Base-by-base conservation (phyloP, 2,329 filamentous ascomycete species). In the Pseudocercospora ulei region DNA sequence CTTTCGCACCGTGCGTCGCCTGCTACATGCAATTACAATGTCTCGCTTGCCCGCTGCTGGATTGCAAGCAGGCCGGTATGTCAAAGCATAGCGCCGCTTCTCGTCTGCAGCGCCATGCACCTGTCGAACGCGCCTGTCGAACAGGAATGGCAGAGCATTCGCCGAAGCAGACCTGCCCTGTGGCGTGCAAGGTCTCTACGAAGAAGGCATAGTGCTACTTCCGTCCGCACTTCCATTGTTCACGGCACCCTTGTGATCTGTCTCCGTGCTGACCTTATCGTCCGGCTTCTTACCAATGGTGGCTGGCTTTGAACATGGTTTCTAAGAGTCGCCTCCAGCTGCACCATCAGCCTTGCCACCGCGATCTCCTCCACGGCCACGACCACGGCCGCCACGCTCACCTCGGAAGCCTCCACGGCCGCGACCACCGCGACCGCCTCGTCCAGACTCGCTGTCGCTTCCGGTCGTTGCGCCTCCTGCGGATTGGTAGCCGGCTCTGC, bases 371-470 rank as follows among this genome's bases (percentile, higher is more conserved):
- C 61, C 51, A 7, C 60, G 52, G 28, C 57, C 53, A 19, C 41
- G 41, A 33, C 59, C 57, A 19, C 59, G 64, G 5, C 24, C 35
- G 11, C 70, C 70, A 47, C 68, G 65, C 43, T 73, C 68, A 45
- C 71, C 65, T 39, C 73, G 66, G 52, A 72, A 68, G 38, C 62
- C 62, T 13, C 65, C 57, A 19, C 58, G 48, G 11, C 58, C 55
- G 35, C 57, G 53, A 14, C 60, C 56, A 23, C 67, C 68, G 30
- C 71, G 70, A 17, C 71, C 71, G 38, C 73, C 71, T 44, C 75
- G 71, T 43, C 83, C 80, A 48, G 71, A 69, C 56, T 86, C 82
- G 51, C 80, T 82, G 57, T 80, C 78, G 44, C 79, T 87, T 24
- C 57, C 57, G 14, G 56, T 59, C 3, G 49, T 57, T 4, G 56